Conservation (phyloP, 129 eudicot species). For the Silybum marianum region DNA sequence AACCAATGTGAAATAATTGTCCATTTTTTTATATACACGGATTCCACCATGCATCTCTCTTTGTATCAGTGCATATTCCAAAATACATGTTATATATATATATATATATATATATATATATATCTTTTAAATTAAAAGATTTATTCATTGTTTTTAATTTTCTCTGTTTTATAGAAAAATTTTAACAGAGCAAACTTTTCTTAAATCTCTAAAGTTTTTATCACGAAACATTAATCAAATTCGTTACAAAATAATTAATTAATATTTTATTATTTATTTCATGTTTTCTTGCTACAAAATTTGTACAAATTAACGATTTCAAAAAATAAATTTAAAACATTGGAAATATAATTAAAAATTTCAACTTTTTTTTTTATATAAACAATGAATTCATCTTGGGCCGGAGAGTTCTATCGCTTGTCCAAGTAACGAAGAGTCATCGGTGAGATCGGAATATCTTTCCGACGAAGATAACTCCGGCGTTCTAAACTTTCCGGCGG, state of each 20-base stretch:
- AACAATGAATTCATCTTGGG: conserved; percentile 58
- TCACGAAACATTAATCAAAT: background rate
- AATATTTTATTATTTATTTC: background rate
- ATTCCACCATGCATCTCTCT: no score
- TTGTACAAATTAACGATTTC: conserved; percentile 22
- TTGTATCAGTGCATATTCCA: no score
- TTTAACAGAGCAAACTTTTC: no score
- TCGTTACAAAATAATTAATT: background rate
- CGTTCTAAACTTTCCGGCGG: conserved; percentile 49
- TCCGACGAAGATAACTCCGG: conserved; percentile 69
- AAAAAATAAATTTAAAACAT: background rate
- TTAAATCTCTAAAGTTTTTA: no score
- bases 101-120: no score
- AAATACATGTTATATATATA: no score
- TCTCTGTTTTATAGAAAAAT: no score
- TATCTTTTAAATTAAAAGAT: no score
- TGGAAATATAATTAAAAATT: conserved; percentile 2
- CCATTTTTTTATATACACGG: no score
- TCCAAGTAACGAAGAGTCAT: conserved; percentile 73
- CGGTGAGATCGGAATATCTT: conserved; percentile 77
- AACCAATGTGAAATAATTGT: no score
- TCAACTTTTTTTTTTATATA: background rate
- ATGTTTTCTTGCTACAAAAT: conserved; percentile 3
- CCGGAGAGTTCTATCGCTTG: conserved; percentile 92
- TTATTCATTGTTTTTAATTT: no score